Evolutionary conservation across 2,329 filamentous ascomycete species (phyloP), one percentile per base, ranked within the genome.

Genomic region (Colletotrichum sidae): DNA sequence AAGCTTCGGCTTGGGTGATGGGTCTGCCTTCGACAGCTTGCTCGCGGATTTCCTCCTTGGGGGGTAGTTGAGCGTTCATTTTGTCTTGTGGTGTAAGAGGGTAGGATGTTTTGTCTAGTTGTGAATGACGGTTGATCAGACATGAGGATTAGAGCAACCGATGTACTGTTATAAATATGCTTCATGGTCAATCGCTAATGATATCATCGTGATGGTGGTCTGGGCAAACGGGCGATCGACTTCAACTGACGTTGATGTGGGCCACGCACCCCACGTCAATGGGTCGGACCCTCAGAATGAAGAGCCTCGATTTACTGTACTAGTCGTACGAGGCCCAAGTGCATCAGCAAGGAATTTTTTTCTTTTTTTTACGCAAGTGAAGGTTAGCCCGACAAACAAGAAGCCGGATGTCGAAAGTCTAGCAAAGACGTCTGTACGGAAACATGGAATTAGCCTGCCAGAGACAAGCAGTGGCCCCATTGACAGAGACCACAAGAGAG

Each of bases 1-100:
- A 71, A 2, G 68, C 73, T 54, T 73, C 72, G 2, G 44, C 33
- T 34, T 64, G 42, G 5, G 55, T 54, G 58, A 68, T 53, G 42
- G 49, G 49, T 46, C 56, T 45, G 33, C 41, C 49, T 4, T 15
- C 41, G 13, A 39, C 55, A 6, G 15, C 49, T 15, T 64, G 55
- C 33, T 59, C 13, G 6, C 34, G 39, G 35, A 64, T 44, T 33
- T 64, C 37, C 47, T 42, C 37, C 38, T 52, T 64, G 37, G 42
- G 49, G 9, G 15, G 55, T 4, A 45, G 46, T 13, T 41, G 46
- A 10, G 7, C 9, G 9, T 41, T 7, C 13, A 41, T 13, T 8
- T 4, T 41, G 9, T 41, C 13, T 1, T 41, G 9, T 13, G 9
- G 9, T 13, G 6, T 41, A 6, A 13, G 13, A 41, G 13, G 9